phyloP scores from a whole-genome alignment of 305 asterid species.

The Rubia peregrina region DNA sequence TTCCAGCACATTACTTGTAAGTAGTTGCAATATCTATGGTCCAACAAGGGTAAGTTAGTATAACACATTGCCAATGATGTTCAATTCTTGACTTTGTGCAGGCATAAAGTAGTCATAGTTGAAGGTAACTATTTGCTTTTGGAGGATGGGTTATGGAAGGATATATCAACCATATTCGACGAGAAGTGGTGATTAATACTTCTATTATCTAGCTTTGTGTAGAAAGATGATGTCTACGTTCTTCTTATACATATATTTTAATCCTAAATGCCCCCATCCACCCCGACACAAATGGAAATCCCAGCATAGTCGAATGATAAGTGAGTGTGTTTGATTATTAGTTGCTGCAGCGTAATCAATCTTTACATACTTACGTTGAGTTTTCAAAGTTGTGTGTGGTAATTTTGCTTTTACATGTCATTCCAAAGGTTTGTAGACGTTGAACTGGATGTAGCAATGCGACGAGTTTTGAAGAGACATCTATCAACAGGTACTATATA shows the following conservation, averaged over 20 bases:
- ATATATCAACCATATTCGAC: conserved; percentile 61
- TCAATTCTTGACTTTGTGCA: conserved; percentile 25
- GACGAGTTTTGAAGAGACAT: conserved; percentile 77
- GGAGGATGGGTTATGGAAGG: conserved; percentile 75
- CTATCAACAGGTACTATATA: conserved; percentile 58
- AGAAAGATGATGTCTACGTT: not conserved
- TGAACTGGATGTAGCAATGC: conserved; percentile 79
- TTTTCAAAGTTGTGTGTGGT: not conserved
- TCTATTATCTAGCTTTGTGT: not conserved
- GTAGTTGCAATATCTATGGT: not conserved
- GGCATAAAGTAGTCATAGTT: conserved; percentile 90
- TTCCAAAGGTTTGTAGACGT: conserved; percentile 72
- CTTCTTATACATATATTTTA: not conserved
- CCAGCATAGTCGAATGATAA: not conserved
- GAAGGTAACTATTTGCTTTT: conserved; percentile 88
- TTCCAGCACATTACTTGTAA: not conserved
- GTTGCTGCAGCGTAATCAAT: not conserved
- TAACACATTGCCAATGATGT: not conserved
- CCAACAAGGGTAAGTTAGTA: not conserved
- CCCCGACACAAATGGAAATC: too few species aligned
- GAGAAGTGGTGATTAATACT: conserved; percentile 60
- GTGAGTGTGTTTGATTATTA: not conserved
- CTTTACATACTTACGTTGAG: not conserved
- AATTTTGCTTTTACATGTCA: not conserved
- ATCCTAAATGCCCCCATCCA: not conserved